These are phyloP conservation scores for Linum trigynum DNA, from an alignment of 345 rosid species.

Conservation along the genomic window DNA sequence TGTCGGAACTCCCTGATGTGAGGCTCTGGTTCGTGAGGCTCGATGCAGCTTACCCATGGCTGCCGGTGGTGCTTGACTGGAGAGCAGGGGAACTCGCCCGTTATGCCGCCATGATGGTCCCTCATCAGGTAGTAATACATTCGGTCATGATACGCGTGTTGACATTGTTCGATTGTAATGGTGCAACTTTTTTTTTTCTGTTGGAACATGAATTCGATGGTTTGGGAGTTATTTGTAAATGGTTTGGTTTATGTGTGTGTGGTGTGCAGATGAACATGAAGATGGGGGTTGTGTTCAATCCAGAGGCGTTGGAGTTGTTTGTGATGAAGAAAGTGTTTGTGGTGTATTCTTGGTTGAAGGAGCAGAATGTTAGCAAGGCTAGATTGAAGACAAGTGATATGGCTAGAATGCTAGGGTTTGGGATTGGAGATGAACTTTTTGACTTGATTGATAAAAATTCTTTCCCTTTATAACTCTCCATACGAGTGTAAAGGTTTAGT, in stretches of 20 bases:
- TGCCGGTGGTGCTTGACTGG: slow-evolving; percentile 78
- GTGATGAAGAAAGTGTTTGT: slow-evolving; percentile 65
- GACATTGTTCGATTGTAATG: not conserved
- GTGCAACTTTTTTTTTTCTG: too few species aligned
- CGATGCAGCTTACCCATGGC: slow-evolving; percentile 74
- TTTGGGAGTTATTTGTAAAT: too few species aligned
- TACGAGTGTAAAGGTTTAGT: too few species aligned
- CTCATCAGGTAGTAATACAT: slow-evolving; percentile 50
- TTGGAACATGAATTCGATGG: too few species aligned
- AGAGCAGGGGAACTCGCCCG: slow-evolving; percentile 91
- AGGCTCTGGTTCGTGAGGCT: slow-evolving; percentile 91
- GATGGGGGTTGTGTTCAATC: slow-evolving; percentile 84
- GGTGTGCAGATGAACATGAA: slow-evolving; percentile 63
- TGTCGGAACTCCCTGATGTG: slow-evolving; percentile 72
- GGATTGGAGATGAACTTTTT: slow-evolving; percentile 60
- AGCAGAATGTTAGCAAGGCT: slow-evolving; percentile 46
- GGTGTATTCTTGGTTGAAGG: slow-evolving; percentile 63
- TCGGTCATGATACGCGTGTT: not conserved
- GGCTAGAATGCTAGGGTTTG: slow-evolving; percentile 94
- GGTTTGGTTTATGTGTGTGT: not conserved
- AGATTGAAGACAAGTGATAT: slow-evolving; percentile 64
- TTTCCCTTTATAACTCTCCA: not conserved
- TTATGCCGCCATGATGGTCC: slow-evolving; percentile 75
- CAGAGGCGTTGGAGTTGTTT: slow-evolving; percentile 76
- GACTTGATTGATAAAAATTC: slow-evolving; percentile 41